Conservation (phyloP, 163 green algal genomes). For the Prototheca wickerhamii region DNA sequence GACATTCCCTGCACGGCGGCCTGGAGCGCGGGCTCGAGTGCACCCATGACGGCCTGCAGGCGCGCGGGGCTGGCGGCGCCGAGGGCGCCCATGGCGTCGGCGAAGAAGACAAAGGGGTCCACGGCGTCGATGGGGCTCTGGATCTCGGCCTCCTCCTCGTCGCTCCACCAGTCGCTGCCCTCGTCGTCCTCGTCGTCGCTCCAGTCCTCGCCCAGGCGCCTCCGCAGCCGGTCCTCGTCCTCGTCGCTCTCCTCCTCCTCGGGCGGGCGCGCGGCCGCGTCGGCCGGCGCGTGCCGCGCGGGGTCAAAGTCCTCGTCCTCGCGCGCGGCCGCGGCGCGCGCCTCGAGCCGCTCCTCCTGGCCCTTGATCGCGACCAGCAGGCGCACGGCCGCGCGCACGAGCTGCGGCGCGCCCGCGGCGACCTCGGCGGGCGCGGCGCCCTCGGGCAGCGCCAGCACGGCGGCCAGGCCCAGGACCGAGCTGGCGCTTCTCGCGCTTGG, state of each 20-base stretch:
- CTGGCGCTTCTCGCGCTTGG: conserved; percentile 81
- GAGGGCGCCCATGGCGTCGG: conserved; percentile 46
- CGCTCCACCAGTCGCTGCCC: conserved; percentile 26
- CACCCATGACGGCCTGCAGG: conserved; percentile 21
- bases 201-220: conserved; percentile 22
- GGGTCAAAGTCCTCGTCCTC: conserved; percentile 12
- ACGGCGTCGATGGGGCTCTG: conserved; percentile 53
- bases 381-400: conserved; percentile 37
- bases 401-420: conserved; percentile 33
- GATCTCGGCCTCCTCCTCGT: conserved; percentile 50
- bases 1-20: conserved; percentile 36
- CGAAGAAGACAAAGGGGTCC: conserved; percentile 58
- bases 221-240: conserved; percentile 1
- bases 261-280: background rate
- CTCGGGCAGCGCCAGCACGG: conserved; percentile 49
- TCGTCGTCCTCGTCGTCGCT: conserved; percentile 31
- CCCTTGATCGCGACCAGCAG: conserved; percentile 58
- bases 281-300: conserved; percentile 10
- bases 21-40: conserved; percentile 25
- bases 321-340: conserved; percentile 1
- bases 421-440: conserved; percentile 55
- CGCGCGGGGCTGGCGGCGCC: conserved; percentile 24
- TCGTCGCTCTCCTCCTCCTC: conserved; percentile 16
- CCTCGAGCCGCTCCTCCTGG: conserved; percentile 41
- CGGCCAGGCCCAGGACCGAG: conserved; percentile 66